phyloP scores from a whole-genome alignment of 2,329 filamentous ascomycete species.

The Stenocarpella maydis region DNA sequence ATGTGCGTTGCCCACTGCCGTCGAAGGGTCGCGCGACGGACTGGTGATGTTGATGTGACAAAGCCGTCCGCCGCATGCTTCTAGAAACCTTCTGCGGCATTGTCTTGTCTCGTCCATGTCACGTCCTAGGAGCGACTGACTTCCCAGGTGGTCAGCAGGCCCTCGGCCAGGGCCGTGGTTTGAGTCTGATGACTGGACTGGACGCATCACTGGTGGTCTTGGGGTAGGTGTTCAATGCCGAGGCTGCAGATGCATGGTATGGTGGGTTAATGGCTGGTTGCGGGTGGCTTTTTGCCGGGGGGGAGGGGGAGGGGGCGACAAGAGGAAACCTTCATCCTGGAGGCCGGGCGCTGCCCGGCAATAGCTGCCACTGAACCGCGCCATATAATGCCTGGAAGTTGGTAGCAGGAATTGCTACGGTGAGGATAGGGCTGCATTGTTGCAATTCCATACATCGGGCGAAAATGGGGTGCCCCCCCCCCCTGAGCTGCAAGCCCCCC shows the following conservation, averaged over 20 bases:
- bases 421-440: constrained; percentile 36
- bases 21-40: constrained; percentile 17
- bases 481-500: too few species aligned
- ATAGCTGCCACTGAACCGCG: not conserved
- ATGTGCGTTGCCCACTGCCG: not conserved
- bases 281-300: constrained; percentile 10
- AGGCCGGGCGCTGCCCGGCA: constrained; percentile 17
- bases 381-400: constrained; percentile 22
- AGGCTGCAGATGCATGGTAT: too few species aligned
- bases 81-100: constrained; percentile 11
- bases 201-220: too few species aligned
- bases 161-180: constrained; percentile 6
- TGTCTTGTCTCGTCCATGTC: not conserved
- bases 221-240: constrained; percentile 22
- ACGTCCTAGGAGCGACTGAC: not conserved
- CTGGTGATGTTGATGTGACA: constrained; percentile 10
- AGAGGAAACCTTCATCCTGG: too few species aligned
- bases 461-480: not conserved
- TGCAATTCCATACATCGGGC: constrained; percentile 31
- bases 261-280: too few species aligned
- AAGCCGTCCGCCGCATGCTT: not conserved
- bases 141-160: constrained; percentile 20
- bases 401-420: constrained; percentile 9
- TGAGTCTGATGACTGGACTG: constrained; percentile 17
- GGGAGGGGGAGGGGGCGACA: too few species aligned